These are phyloP conservation scores for Leccinum fibrillosum DNA, from an alignment of 768 basidiomycete species.

Conservation along the genomic window DNA sequence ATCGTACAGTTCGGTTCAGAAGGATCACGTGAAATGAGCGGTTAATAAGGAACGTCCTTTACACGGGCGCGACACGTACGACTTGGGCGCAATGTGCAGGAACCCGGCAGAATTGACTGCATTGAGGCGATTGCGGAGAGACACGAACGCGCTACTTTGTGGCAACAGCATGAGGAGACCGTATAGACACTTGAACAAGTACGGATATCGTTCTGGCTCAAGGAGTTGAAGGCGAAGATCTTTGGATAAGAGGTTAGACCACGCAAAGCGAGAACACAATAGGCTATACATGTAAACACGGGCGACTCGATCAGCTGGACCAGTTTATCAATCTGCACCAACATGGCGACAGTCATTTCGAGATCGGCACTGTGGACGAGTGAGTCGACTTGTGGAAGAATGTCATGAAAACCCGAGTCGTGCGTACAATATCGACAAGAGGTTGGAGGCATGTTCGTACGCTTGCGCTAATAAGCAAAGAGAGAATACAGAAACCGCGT, in stretches of 20 bases:
- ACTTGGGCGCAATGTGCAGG: conserved; percentile 82
- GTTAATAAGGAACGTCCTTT: not conserved
- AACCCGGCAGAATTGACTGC: conserved; percentile 96
- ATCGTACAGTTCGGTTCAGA: not conserved
- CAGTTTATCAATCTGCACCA: conserved; percentile 96
- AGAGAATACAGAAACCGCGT: conserved; percentile 94
- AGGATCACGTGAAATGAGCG: conserved; percentile 10
- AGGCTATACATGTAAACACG: conserved; percentile 85
- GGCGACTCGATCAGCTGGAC: conserved; percentile 98
- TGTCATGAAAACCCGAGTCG: not conserved
- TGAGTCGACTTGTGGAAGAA: not conserved
- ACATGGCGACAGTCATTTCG: conserved; percentile 91
- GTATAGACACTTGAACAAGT: conserved; percentile 96
- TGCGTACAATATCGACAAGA: conserved; percentile 89
- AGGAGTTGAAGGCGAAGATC: conserved; percentile 89
- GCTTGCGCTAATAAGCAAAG: conserved; percentile 96
- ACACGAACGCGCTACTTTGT: conserved; percentile 94
- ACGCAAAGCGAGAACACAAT: not conserved
- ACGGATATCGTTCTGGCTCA: conserved; percentile 95
- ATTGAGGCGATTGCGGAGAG: conserved; percentile 88
- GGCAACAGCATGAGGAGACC: conserved; percentile 96
- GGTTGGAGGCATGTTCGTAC: conserved; percentile 96
- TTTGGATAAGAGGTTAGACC: conserved; percentile 26
- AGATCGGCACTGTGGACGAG: conserved; percentile 72
- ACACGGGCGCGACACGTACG: conserved; percentile 45